Conservation (phyloP, 2,329 filamentous ascomycete genomes). For the Fusarium dimerum region DNA sequence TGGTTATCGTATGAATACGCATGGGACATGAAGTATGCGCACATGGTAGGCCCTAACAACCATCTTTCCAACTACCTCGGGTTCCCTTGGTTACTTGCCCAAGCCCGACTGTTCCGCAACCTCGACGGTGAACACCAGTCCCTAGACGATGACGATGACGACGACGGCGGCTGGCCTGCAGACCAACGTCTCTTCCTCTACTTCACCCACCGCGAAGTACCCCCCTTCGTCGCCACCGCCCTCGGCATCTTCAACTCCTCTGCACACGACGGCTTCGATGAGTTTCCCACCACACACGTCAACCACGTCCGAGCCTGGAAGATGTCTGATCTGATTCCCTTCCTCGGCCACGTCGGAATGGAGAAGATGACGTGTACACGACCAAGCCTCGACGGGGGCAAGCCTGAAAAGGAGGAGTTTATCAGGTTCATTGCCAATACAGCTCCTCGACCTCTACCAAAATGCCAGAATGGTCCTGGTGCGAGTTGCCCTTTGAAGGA, state of each 20-base stretch:
- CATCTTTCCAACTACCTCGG: conserved; percentile 22
- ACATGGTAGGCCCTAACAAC: conserved; percentile 26
- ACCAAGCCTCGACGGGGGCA: conserved; percentile 2
- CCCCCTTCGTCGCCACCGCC: conserved; percentile 24
- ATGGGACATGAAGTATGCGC: conserved; percentile 28
- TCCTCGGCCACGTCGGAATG: conserved; percentile 26
- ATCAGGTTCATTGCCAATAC: conserved; percentile 26
- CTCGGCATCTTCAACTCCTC: conserved; percentile 26
- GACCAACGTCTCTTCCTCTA: conserved; percentile 23
- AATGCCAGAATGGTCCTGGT: conserved; percentile 20
- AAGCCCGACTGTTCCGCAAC: conserved; percentile 14
- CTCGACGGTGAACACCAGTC: conserved; percentile 7
- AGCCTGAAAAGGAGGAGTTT: conserved; percentile 15
- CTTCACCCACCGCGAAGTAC: conserved; percentile 26
- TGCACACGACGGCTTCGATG: conserved; percentile 17
- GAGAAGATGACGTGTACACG: conserved; percentile 24
- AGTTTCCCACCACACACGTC: conserved; percentile 24
- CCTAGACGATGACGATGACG: neutral
- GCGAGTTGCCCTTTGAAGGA: conserved; percentile 22
- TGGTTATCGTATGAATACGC: conserved; percentile 28
- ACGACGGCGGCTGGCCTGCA: conserved; percentile 17
- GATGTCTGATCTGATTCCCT: conserved; percentile 26
- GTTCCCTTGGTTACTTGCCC: conserved; percentile 21
- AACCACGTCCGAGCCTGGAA: conserved; percentile 26
- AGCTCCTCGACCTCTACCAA: conserved; percentile 20